A percentile compares a stretch with the other conserved stretches of the same genome.
Evolutionary conservation across 139 green algal genomes (phyloP).

Genomic region (Ettlia oleoabundans): DNA sequence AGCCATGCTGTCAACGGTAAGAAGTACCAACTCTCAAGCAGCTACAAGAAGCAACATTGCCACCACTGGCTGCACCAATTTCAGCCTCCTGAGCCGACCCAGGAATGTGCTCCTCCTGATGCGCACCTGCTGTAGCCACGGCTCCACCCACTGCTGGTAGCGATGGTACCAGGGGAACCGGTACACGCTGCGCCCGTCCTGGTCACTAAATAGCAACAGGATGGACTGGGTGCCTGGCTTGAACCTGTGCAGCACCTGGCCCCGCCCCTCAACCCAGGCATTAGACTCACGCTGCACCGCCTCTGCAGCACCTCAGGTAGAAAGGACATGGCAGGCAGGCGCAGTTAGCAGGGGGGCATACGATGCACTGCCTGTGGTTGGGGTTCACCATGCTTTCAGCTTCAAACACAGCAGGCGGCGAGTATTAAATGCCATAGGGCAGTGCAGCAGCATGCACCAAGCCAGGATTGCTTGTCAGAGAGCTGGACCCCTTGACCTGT

Average conservation of each 20-base stretch:
- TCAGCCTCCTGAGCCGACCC: not conserved
- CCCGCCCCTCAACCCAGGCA: slow-evolving; percentile 59
- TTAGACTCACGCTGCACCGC: slow-evolving; percentile 53
- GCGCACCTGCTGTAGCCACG: slow-evolving; percentile 64
- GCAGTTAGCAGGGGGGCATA: too few relatives aligned
- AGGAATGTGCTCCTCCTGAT: not conserved
- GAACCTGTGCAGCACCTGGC: slow-evolving; percentile 58
- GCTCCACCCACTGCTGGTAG: slow-evolving; percentile 60
- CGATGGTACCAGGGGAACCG: slow-evolving; percentile 72
- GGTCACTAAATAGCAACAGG: slow-evolving; percentile 70
- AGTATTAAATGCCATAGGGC: too few relatives aligned
- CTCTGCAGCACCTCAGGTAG: not conserved
- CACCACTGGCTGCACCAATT: too few relatives aligned
- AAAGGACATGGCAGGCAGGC: not conserved
- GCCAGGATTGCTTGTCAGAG: too few relatives aligned
- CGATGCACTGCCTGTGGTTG: not conserved
- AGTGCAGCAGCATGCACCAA: too few relatives aligned
- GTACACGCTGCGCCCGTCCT: slow-evolving; percentile 56
- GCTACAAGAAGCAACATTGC: too few relatives aligned
- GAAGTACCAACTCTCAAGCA: too few relatives aligned
- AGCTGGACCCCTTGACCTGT: too few relatives aligned
- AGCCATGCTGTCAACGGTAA: too few relatives aligned
- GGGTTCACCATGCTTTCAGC: too few relatives aligned
- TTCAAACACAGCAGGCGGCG: too few relatives aligned
- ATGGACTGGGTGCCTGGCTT: slow-evolving; percentile 67